Evolutionary conservation across 768 basidiomycete species (phyloP).

Genomic region (Candolleomyces aberdarensis): DNA sequence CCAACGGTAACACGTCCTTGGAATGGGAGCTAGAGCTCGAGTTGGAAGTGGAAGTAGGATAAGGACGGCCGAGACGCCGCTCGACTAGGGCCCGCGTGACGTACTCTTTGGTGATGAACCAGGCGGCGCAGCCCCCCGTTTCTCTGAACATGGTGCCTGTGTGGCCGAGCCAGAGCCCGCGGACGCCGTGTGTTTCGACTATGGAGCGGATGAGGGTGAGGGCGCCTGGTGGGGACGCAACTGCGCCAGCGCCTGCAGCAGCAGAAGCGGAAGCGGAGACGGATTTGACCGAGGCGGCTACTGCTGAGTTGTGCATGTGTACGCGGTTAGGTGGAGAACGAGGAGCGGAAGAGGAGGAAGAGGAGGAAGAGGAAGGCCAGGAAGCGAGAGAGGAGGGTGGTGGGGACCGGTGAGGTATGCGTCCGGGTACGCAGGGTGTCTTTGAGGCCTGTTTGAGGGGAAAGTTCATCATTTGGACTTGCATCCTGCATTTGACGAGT

Average conservation of each 20-base stretch:
- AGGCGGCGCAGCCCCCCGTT: conserved; percentile 80
- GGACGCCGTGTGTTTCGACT: conserved; percentile 50
- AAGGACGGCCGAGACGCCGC: conserved; percentile 25
- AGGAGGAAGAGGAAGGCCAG: neutral
- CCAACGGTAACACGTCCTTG: conserved; percentile 23
- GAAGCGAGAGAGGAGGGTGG: conserved; percentile 13
- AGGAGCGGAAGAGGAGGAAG: neutral
- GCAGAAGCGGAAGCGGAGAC: conserved; percentile 9
- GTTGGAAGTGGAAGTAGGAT: neutral
- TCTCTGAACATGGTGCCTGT: conserved; percentile 85
- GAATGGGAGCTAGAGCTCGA: neutral
- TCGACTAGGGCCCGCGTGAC: conserved; percentile 61
- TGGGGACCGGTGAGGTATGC: conserved; percentile 22
- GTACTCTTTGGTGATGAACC: conserved; percentile 85
- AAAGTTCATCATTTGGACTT: conserved; percentile 80
- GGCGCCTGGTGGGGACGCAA: conserved; percentile 57
- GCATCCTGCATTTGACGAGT: conserved; percentile 97
- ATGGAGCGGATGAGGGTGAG: conserved; percentile 59
- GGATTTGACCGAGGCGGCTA: conserved; percentile 8
- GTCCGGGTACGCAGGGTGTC: conserved; percentile 16
- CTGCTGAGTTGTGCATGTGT: conserved; percentile 6
- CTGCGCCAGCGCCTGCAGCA: too few species aligned
- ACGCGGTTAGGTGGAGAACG: neutral
- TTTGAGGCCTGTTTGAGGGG: conserved; percentile 12
- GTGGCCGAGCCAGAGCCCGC: conserved; percentile 84